phyloP scores from a whole-genome alignment of 2,329 filamentous ascomycete species.

The Escovopsis sp. region DNA sequence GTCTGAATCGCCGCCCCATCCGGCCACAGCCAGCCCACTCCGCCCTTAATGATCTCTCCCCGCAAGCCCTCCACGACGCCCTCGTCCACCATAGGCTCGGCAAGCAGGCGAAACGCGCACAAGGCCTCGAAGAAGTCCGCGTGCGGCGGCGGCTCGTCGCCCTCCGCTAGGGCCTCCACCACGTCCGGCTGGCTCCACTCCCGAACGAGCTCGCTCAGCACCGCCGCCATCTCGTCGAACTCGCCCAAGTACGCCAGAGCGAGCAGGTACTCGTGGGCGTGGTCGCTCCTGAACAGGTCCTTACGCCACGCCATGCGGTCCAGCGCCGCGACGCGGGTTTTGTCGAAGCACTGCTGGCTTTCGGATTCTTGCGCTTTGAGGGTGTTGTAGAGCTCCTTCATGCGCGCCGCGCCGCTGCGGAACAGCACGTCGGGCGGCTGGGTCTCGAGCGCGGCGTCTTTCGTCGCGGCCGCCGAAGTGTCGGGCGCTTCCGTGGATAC shows the following conservation, averaged over 20 bases:
- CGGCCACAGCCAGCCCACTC: constrained; percentile 24
- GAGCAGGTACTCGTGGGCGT: constrained; percentile 44
- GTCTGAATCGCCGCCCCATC: constrained; percentile 19
- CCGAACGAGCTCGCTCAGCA: constrained; percentile 44
- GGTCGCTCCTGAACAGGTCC: constrained; percentile 23
- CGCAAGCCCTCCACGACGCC: constrained; percentile 18
- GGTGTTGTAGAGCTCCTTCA: constrained; percentile 15
- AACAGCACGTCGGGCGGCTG: constrained; percentile 7
- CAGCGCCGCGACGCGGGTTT: constrained; percentile 14
- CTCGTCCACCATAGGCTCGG: constrained; percentile 24
- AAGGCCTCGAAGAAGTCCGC: constrained; percentile 24
- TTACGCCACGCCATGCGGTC: constrained; percentile 19
- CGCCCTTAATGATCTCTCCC: constrained; percentile 9
- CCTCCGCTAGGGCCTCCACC: constrained; percentile 20
- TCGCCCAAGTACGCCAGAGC: constrained; percentile 48
- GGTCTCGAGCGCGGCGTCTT: not conserved
- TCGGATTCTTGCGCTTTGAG: constrained; percentile 13
- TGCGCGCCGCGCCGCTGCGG: constrained; percentile 8
- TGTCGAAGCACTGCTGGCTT: constrained; percentile 8
- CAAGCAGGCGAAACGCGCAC: constrained; percentile 34
- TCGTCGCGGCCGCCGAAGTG: not conserved
- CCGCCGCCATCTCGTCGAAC: constrained; percentile 37
- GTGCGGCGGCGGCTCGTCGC: constrained; percentile 19
- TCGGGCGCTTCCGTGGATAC: not conserved
- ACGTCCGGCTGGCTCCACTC: constrained; percentile 25